Evolutionary conservation across 2,329 filamentous ascomycete species (phyloP).

Genomic region (Geosmithia putterillii): DNA sequence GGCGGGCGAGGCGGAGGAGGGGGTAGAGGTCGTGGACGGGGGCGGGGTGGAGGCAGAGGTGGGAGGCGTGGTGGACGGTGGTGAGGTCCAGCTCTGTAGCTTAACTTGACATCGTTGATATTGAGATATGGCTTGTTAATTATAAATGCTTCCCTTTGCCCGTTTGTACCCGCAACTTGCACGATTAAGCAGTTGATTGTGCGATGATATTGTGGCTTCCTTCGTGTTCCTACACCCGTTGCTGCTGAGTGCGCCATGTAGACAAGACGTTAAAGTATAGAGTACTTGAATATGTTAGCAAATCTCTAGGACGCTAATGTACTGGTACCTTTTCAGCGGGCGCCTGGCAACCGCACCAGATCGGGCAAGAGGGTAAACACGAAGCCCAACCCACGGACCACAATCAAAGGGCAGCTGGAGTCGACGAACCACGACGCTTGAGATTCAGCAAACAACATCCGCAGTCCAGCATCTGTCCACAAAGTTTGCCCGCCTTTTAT

Average conservation of each 20-base stretch:
- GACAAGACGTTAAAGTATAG: too few relatives aligned
- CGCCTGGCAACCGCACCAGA: neutral
- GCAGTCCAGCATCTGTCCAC: too few relatives aligned
- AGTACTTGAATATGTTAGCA: neutral
- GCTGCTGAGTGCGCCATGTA: neutral
- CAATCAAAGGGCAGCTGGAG: neutral
- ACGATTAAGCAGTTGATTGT: too few relatives aligned
- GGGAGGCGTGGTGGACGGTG: neutral
- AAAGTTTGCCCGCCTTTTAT: too few relatives aligned
- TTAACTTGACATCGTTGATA: too few relatives aligned
- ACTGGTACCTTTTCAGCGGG: too few relatives aligned
- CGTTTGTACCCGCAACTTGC: too few relatives aligned
- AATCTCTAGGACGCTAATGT: too few relatives aligned
- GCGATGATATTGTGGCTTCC: neutral
- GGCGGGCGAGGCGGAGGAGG: slow-evolving; percentile 21
- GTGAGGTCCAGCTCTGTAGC: too few relatives aligned
- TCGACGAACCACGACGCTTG: neutral
- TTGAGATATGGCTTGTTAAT: too few relatives aligned
- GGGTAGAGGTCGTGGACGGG: slow-evolving; percentile 13
- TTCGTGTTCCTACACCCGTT: neutral
- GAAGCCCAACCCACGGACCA: neutral
- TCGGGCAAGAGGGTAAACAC: neutral
- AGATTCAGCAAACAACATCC: too few relatives aligned
- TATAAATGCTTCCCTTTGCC: too few relatives aligned
- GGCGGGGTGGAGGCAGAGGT: slow-evolving; percentile 10